Base-by-base conservation (phyloP, 495 filamentous ascomycete species). In the Penicillium manginii region DNA sequence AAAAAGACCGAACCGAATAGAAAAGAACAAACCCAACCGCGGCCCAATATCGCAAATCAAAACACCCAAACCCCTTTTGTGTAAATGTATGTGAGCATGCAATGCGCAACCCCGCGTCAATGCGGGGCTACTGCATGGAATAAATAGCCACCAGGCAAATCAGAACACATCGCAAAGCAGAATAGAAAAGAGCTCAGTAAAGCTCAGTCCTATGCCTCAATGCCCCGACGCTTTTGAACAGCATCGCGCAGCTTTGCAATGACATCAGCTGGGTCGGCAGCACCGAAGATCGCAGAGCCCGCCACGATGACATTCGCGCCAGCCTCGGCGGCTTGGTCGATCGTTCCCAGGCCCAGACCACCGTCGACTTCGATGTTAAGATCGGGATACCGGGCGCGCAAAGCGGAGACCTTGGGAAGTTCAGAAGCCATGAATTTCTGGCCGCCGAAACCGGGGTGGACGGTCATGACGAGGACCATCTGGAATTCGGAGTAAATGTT, bases 391-490 rank as follows among this genome's bases (percentile, higher is more conserved):
- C 86, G 84, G 68, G 87, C 76, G 51, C 96, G 85, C 65, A 98
- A 80, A 46, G 87, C 91, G 51, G 84, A 70, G 32, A 98, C 96
- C 76, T 98, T 98, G 62, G 94, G 96, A 63, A 98, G 83, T 73
- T 96, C 91, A 4, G 88, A 90, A 5, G 91, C 88, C 89, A 97
- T 97, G 84, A 98, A 98, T 71, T 96, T 96, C 73, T 98, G 96
- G 12, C 94, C 94, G 58, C 94, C 96, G 73, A 98, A 98, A 52
- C 94, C 94, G 18, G 94, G 94, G 74, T 98, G 86, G 18, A 98
- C 94, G 9, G 94, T 98, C 94, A 98, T 98, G 39, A 98, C 87
- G 10, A 98, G 87, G 23, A 96, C 91, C 96, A 98, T 98, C 94
- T 98, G 56, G 45, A 50, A 10, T 31, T 31, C 22, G 23, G 39